A percentile compares a stretch with the other conserved stretches of the same genome.
Conservation (phyloP, 2,329 filamentous ascomycete species). For the Domatiomyces catenatus region DNA sequence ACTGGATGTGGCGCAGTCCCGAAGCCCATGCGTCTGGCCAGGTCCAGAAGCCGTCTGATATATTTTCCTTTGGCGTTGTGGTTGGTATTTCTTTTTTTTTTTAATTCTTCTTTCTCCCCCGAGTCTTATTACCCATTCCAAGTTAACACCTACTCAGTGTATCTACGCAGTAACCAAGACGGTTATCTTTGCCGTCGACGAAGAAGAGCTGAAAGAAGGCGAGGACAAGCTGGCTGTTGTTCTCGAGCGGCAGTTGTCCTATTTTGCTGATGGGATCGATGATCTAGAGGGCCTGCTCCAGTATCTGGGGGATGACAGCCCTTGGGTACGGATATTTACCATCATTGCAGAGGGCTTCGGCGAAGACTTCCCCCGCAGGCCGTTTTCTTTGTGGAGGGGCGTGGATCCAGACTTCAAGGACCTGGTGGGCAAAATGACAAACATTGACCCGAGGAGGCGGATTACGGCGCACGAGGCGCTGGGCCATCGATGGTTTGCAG, state of each 20-base stretch:
- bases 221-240: constrained; percentile 23
- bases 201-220: constrained; percentile 28
- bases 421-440: constrained; percentile 20
- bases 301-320: constrained; percentile 32
- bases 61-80: constrained; percentile 24
- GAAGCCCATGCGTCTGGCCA: constrained; percentile 21
- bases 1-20: constrained; percentile 23
- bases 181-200: constrained; percentile 20
- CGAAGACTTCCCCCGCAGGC: constrained; percentile 26
- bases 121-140: too few species aligned
- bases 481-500: constrained; percentile 20
- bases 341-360: constrained; percentile 28
- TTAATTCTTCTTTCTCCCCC: constrained; percentile 46
- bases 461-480: constrained; percentile 23
- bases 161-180: not conserved
- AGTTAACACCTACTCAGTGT: too few species aligned
- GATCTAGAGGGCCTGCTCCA: constrained; percentile 28
- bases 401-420: constrained; percentile 18
- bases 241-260: constrained; percentile 24
- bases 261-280: constrained; percentile 29
- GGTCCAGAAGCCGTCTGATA: constrained; percentile 21
- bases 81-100: constrained; percentile 32
- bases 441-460: constrained; percentile 21
- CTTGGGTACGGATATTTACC: constrained; percentile 26
- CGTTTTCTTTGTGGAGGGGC: constrained; percentile 30